Evolutionary conservation across 1,284 basidiomycete genomes (phyloP), one percentile per base, ranked within the genome.

Genomic region (Malassezia arunalokei): DNA sequence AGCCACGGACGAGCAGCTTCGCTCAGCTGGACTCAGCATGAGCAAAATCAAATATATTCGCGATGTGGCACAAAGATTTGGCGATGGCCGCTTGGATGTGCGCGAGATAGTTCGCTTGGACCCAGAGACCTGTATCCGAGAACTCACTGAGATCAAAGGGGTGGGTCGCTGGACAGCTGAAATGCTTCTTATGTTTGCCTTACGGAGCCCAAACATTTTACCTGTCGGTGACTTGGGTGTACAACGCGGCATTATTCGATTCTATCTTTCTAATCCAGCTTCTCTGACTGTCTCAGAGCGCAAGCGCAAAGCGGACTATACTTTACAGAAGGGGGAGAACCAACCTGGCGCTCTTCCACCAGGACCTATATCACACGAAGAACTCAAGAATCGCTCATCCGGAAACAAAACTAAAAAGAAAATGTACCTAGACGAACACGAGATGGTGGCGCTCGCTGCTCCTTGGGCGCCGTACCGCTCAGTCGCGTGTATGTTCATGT

Each of bases 171-270:
- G 69, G 68, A 71, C 69, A 9, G 66, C 65, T 40, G 62, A 72
- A 50, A 72, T 72, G 69, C 56, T 69, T 14, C 58, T 72, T 30
- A 71, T 72, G 62, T 72, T 72, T 48, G 68, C 69, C 12, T 54
- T 71, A 54, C 60, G 68, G 40, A 58, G 57, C 37, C 64, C 68
- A 14, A 52, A 71, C 42, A 59, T 72, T 7, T 56, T 72, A 8
- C 66, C 69, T 6, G 61, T 62, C 27, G 68, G 62, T 12, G 69
- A 72, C 43, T 58, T 72, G 3, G 69, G 69, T 28, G 63, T 72
- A 15, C 69, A 72, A 54, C 60, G 63, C 30, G 69, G 69, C 12
- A 67, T 72, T 60, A 56, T 70, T 43, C 51, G 62, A 17, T 51
- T 73, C 54, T 63, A 59, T 51, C 43, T 60, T 24, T 47, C 59